These are phyloP conservation scores for Blastobotrys malaysiensis DNA, from an alignment of 1,139 yeast species.

Conservation along the genomic window DNA sequence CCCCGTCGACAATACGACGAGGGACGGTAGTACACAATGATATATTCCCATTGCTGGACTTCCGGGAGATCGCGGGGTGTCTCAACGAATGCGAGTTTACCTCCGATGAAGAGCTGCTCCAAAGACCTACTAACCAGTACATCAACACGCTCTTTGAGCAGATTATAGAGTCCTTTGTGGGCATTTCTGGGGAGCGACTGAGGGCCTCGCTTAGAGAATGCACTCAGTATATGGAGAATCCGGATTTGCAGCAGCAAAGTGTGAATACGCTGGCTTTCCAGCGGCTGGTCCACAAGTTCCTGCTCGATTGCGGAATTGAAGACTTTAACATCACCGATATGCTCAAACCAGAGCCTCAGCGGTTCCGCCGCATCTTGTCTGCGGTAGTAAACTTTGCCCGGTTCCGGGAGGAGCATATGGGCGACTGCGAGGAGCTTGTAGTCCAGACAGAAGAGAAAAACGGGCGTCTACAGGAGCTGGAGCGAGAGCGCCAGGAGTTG, in stretches of 20 bases:
- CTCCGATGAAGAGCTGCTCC: conserved; percentile 54
- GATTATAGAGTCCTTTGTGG: conserved; percentile 64
- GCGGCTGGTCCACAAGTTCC: conserved; percentile 54
- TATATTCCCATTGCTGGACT: conserved; percentile 61
- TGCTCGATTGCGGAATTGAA: conserved; percentile 66
- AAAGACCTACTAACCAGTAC: conserved; percentile 61
- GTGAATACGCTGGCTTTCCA: conserved; percentile 50
- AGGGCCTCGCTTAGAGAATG: conserved; percentile 31
- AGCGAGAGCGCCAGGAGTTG: conserved; percentile 43
- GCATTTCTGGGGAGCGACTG: conserved; percentile 47
- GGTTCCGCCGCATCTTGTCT: conserved; percentile 64
- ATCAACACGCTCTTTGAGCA: conserved; percentile 62
- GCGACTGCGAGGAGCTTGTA: conserved; percentile 60
- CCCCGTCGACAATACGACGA: conserved; percentile 15
- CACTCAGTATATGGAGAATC: conserved; percentile 25
- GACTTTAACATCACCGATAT: conserved; percentile 73
- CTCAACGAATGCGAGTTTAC: conserved; percentile 38
- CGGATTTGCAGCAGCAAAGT: conserved; percentile 27
- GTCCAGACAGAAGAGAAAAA: conserved; percentile 49
- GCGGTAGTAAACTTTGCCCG: conserved; percentile 83
- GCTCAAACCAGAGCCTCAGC: conserved; percentile 60
- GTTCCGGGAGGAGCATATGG: conserved; percentile 71
- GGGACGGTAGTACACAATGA: conserved; percentile 21
- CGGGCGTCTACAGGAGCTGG: conserved; percentile 38
- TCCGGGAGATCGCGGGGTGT: conserved; percentile 57